Base-by-base conservation (phyloP, 2,329 filamentous ascomycete genomes). In the Cladophialophora carrionii region DNA sequence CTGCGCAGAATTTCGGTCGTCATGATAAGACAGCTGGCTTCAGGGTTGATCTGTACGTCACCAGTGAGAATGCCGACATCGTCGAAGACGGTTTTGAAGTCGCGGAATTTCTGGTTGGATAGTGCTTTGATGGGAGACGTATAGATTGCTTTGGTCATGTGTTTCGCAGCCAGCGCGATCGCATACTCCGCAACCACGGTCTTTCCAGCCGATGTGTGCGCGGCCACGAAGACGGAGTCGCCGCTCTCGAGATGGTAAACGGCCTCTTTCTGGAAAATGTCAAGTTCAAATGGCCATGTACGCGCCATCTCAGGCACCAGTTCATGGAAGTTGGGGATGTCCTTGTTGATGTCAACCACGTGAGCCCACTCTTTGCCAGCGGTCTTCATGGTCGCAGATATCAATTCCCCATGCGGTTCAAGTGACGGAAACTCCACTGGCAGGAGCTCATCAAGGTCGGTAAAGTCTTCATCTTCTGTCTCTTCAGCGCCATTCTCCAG, bases 111-210 rank as follows among this genome's bases (percentile, higher is more conserved):
- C 75, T 99, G 95, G 75, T 99, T 99, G 78, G 95, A 98, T 63
- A 99, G 81, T 2, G 95, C 95, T 77, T 99, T 99, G 81, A 99
- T 99, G 0, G 95, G 95, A 0, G 95, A 98, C 0, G 95, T 99
- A 76, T 99, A 99, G 69, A 99, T 99, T 24, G 95, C 94, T 77
- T 99, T 99, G 8, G 95, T 99, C 94, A 98, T 98, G 76, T 99
- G 95, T 75, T 94, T 96, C n/a, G 92, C 89, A 32, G 95, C 95
- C 64, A 99, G 82, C 6, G 95, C 92, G 76, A 99, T 98, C 56
- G 94, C 95, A 77, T 99, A 99, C 76, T 99, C 95, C 31, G 95
- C 95, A 14, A 99, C 95, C 0, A 98, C 95, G 0, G 95, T 99
- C 81, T 99, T 99, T 63, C 95, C 95, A 24, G 95, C 95, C 37